These are phyloP conservation scores for Tolypocladium tropicale DNA, from an alignment of 2,329 filamentous ascomycete species.

Conservation along the genomic window DNA sequence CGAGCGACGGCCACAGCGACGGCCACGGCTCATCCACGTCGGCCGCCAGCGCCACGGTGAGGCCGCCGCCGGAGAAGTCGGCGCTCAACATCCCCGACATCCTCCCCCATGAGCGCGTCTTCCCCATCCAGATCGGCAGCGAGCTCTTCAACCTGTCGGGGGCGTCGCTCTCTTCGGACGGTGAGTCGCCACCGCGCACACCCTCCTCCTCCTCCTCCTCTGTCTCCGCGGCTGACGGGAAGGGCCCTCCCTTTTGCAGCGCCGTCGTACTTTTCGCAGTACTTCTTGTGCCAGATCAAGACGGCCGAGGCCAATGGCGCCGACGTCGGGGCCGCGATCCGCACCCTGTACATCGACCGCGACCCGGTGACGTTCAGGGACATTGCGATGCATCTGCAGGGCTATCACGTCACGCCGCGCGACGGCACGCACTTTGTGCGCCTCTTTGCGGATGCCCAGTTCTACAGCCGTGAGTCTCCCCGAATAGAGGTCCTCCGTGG, in stretches of 20 bases:
- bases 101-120: conserved; percentile 61
- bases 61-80: conserved; percentile 16
- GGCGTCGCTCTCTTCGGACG: conserved; percentile 63
- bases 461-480: conserved; percentile 60
- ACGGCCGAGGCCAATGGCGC: conserved; percentile 49
- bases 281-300: conserved; percentile 76
- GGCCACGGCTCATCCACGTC: conserved; percentile 12
- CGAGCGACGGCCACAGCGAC: conserved; percentile 15
- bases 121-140: conserved; percentile 63
- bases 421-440: conserved; percentile 85
- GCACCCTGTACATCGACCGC: conserved; percentile 89
- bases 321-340: conserved; percentile 39
- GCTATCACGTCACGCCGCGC: conserved; percentile 75
- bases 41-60: conserved; percentile 3
- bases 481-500: too few species aligned
- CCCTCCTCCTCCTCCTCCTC: neutral
- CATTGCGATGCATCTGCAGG: conserved; percentile 83
- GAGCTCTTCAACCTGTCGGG: conserved; percentile 65
- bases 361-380: conserved; percentile 83
- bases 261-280: conserved; percentile 92
- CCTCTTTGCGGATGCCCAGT: conserved; percentile 88
- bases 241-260: too few species aligned
- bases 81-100: conserved; percentile 42
- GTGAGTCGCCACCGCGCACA: conserved; percentile 30
- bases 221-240: too few species aligned